Base-by-base conservation (phyloP, 148 eudicot genomes). In the Cornus controversa region DNA sequence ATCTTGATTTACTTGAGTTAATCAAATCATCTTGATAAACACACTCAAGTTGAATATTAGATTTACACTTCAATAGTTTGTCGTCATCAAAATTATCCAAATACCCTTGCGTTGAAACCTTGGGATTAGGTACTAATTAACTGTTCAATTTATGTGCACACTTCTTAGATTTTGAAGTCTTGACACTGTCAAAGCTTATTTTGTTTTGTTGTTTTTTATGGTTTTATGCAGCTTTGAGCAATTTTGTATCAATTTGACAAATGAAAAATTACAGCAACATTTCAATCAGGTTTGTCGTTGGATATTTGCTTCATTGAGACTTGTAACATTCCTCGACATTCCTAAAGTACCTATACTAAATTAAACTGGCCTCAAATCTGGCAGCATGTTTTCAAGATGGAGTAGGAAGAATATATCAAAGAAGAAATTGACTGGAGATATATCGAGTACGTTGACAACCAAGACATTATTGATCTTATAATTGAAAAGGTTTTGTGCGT, bases 401-500 rank as follows among this genome's bases (percentile, higher is more conserved):
- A 96, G 84, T 98, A 96, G 88, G 99, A 96, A 87, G 98, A 96
- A 71, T 96, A 96, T 85, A 90, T 91, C n/a, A 93, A 84, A 80
- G 99, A 96, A 87, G 97, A 93, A 86, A 96, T 96, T 82, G 91
- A 96, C 81, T 96, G 99, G 99, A 96, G 99, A 80, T 96, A 93
- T 72, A 93, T 96, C 64, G 98, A 96, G 82, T 96, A 93, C 67
- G 80, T 91, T 68, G 99, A 93, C 77, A 96, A 96, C 81, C 97
- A 92, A 87, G 99, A 96, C 84, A 85, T 96, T 79, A 98, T 96
- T 64, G 99, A 96, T 87, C 96, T 96, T 75, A 92, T n/a, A n/a
- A n/a, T 96, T 77, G 98, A 96, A 82, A 96, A 92, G 98, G 98
- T 93, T 76, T 64, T 37, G 10, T 45, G 27, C 37, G 57, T 57